phyloP scores from a whole-genome alignment of 345 rosid genomes.

The Pseudoturritis turrita region DNA sequence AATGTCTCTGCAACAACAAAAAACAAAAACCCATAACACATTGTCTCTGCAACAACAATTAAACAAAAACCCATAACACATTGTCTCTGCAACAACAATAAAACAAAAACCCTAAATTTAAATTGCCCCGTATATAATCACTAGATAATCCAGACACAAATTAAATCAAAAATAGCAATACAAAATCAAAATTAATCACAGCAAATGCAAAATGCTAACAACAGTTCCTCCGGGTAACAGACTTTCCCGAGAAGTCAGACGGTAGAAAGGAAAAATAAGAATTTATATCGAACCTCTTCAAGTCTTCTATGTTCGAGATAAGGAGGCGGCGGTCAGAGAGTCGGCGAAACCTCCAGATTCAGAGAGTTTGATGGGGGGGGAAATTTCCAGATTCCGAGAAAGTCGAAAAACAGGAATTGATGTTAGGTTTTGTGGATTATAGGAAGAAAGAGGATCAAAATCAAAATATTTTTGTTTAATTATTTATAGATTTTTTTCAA shows the following conservation, averaged over 20 bases:
- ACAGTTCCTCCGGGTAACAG: slow-evolving; percentile 6
- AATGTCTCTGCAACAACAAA: slow-evolving; percentile 31
- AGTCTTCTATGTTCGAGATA: slow-evolving; percentile 1
- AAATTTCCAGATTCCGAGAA: slow-evolving; percentile 12
- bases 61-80: no score
- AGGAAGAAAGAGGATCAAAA: neutral
- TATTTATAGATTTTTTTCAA: no score
- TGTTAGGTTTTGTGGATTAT: neutral
- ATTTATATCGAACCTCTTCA: neutral
- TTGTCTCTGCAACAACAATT: no score
- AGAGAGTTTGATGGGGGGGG: no score
- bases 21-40: no score
- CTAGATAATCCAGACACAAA: slow-evolving; percentile 11
- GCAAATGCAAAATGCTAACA: slow-evolving; percentile 29
- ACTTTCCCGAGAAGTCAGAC: neutral
- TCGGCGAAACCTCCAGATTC: neutral
- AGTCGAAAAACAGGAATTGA: neutral
- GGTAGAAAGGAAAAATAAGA: neutral
- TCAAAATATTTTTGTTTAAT: no score
- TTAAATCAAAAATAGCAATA: slow-evolving; percentile 5
- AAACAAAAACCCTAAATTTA: slow-evolving; percentile 45
- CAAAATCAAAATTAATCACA: slow-evolving; percentile 22
- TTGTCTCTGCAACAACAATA: no score
- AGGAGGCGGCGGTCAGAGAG: slow-evolving; percentile 3
- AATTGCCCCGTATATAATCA: slow-evolving; percentile 1